Percentiles rank a stretch among this genome's conserved stretches.
These are phyloP conservation scores for Leptomonas seymouri DNA, from an alignment of 208 protist species.

Conservation along the genomic window DNA sequence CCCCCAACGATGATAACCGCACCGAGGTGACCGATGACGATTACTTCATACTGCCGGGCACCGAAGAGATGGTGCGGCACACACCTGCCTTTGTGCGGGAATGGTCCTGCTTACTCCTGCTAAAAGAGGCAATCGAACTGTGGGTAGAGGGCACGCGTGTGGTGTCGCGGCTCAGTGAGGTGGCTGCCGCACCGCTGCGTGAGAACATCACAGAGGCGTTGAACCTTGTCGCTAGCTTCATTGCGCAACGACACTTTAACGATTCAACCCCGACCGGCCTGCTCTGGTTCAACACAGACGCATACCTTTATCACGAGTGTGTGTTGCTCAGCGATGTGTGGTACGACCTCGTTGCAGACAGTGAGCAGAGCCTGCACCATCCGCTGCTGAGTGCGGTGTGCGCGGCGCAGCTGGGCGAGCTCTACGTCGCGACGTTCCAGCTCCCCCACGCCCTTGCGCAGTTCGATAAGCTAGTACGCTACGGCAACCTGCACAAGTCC, in stretches of 20 bases:
- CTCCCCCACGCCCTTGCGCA: constrained; percentile 65
- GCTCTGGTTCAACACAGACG: constrained; percentile 49
- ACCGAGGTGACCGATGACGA: constrained; percentile 67
- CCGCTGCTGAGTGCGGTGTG: constrained; percentile 61
- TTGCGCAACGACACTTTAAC: constrained; percentile 67
- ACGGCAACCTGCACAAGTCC: constrained; percentile 38
- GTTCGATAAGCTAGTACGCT: constrained; percentile 56
- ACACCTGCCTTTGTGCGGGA: constrained; percentile 78
- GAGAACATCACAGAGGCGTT: constrained; percentile 62
- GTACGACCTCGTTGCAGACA: constrained; percentile 63
- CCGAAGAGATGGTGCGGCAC: constrained; percentile 73
- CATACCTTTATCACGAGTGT: constrained; percentile 83
- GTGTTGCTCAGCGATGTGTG: constrained; percentile 86
- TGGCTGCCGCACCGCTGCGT: constrained; percentile 39
- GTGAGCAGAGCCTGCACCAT: constrained; percentile 65
- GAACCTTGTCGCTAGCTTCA: constrained; percentile 64
- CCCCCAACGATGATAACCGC: neutral
- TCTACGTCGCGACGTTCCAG: constrained; percentile 86
- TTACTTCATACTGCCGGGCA: constrained; percentile 79
- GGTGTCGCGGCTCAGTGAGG: constrained; percentile 57
- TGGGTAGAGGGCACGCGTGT: constrained; percentile 74
- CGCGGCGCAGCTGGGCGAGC: constrained; percentile 77
- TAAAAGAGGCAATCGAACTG: constrained; percentile 85
- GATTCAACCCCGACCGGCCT: constrained; percentile 30
- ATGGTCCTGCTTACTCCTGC: constrained; percentile 80